These are phyloP conservation scores for Daldinia sp. DNA, from an alignment of 2,329 filamentous ascomycete genomes.

Conservation along the genomic window DNA sequence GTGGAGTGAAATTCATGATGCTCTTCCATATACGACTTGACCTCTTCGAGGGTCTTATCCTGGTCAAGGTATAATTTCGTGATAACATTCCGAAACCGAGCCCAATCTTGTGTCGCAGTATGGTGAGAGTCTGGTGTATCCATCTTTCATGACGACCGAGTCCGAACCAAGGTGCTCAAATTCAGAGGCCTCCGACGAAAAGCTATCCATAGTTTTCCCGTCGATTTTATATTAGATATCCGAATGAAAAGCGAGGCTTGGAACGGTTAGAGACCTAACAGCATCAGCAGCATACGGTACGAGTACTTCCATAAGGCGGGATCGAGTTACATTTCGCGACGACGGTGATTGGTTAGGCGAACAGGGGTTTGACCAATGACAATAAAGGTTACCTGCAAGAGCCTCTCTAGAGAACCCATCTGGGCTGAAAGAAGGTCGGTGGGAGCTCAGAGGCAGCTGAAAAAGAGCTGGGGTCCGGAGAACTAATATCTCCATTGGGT, in stretches of 20 bases:
- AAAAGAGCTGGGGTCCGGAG: slow-evolving; percentile 39
- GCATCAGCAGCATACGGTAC: slow-evolving; percentile 26
- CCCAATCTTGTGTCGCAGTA: slow-evolving; percentile 42
- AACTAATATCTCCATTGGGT: slow-evolving; percentile 44
- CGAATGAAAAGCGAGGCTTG: slow-evolving; percentile 16
- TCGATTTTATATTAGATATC: slow-evolving; percentile 20
- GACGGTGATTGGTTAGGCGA: slow-evolving; percentile 36
- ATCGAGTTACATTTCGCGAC: slow-evolving; percentile 25
- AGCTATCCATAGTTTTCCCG: slow-evolving; percentile 22
- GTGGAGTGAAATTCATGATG: slow-evolving; percentile 43
- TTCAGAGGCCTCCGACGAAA: slow-evolving; percentile 30
- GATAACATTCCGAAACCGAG: slow-evolving; percentile 38
- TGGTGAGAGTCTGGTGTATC: slow-evolving; percentile 36
- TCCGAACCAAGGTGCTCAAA: background rate
- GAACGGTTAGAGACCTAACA: slow-evolving; percentile 11
- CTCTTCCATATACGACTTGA: slow-evolving; percentile 42
- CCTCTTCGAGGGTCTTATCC: slow-evolving; percentile 45
- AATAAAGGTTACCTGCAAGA: slow-evolving; percentile 41
- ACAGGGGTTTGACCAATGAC: slow-evolving; percentile 38
- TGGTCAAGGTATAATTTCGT: slow-evolving; percentile 43
- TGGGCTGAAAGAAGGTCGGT: slow-evolving; percentile 39
- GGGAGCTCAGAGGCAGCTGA: slow-evolving; percentile 40
- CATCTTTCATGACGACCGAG: slow-evolving; percentile 38
- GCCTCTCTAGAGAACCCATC: slow-evolving; percentile 35
- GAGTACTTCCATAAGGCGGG: slow-evolving; percentile 37